phyloP scores from a whole-genome alignment of 129 eudicot species.

The Oenanthe sinensis region DNA sequence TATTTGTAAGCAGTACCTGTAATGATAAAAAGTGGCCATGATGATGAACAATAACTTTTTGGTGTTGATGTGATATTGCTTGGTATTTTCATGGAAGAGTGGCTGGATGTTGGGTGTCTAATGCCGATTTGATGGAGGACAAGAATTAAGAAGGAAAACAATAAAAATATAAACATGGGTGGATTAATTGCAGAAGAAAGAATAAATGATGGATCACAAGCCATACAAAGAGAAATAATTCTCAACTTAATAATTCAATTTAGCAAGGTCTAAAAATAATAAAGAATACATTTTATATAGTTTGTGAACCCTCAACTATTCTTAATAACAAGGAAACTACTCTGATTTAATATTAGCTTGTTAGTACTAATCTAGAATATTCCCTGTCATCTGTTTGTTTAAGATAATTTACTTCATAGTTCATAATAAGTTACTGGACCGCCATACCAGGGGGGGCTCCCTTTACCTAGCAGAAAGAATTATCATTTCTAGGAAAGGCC shows the following conservation, averaged over 20 bases:
- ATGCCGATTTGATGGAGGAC: background rate
- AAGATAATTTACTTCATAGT: background rate
- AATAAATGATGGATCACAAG: background rate
- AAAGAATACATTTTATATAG: background rate
- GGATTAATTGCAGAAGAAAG: background rate
- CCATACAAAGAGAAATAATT: background rate
- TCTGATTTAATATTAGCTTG: background rate
- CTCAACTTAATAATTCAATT: background rate
- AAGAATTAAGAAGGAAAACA: background rate
- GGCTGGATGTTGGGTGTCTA: background rate
- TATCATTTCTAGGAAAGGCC: background rate
- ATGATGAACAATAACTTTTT: background rate
- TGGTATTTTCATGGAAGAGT: background rate
- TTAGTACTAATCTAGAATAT: background rate
- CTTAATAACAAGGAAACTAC: background rate
- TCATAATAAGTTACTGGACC: background rate
- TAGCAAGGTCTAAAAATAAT: background rate
- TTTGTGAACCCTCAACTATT: background rate
- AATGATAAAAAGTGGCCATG: background rate
- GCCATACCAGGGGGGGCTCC: background rate
- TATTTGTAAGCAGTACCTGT: background rate
- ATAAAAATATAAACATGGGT: background rate
- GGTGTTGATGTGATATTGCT: background rate
- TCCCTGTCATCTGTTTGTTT: background rate
- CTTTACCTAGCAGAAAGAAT: background rate